phyloP scores from a whole-genome alignment of 768 basidiomycete genomes.

The Pulveroboletus sp. region DNA sequence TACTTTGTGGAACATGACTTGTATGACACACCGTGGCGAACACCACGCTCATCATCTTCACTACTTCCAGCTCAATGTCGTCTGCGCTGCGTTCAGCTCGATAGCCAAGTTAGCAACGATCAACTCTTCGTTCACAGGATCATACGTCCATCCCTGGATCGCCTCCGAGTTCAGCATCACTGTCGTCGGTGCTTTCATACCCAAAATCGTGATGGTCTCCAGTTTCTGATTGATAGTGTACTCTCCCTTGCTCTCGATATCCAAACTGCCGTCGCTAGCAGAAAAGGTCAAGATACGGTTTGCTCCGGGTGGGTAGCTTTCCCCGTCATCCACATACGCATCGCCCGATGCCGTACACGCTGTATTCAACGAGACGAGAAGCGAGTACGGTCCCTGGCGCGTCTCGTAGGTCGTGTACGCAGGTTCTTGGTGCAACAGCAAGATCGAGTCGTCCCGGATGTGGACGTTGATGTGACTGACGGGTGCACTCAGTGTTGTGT shows the following conservation, averaged over 20 bases:
- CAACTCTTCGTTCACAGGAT: conserved; percentile 38
- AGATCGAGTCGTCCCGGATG: conserved; percentile 63
- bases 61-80: conserved; percentile 11
- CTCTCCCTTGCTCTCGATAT: conserved; percentile 33
- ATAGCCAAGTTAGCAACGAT: conserved; percentile 36
- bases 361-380: conserved; percentile 55
- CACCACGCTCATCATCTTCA: too few species aligned
- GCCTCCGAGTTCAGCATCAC: conserved; percentile 31
- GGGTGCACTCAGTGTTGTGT: conserved; percentile 57
- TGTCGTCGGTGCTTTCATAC: conserved; percentile 40
- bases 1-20: too few species aligned
- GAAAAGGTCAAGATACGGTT: neutral
- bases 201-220: conserved; percentile 55
- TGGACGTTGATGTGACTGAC: conserved; percentile 77
- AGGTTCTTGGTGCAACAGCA: conserved; percentile 61
- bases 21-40: too few species aligned
- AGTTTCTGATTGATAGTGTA: conserved; percentile 43
- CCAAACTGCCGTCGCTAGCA: conserved; percentile 18
- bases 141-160: conserved; percentile 40
- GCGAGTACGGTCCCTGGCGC: conserved; percentile 54
- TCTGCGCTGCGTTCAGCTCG: conserved; percentile 29
- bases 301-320: conserved; percentile 1
- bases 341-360: conserved; percentile 53
- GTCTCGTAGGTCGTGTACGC: conserved; percentile 71
- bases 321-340: conserved; percentile 73